Conservation (phyloP, 2,329 filamentous ascomycete genomes). For the Trichoderma pleuroti region DNA sequence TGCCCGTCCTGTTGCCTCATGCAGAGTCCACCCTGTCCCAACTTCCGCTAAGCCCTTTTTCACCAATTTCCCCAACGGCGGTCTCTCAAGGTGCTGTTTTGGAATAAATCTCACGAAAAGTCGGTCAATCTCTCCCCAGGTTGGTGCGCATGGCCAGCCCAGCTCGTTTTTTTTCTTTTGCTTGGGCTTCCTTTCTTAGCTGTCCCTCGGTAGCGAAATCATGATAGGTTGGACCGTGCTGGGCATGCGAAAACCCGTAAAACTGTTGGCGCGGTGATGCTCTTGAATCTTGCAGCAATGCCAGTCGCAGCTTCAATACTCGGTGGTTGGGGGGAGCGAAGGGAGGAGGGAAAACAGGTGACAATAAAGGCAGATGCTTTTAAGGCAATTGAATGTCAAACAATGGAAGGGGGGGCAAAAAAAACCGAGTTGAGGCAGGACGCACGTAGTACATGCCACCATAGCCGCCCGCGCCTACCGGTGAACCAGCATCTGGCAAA, state of each 20-base stretch:
- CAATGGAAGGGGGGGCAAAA: background rate
- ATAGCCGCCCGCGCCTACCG: conserved; percentile 16
- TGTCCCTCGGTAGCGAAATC: background rate
- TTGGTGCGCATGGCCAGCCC: conserved; percentile 10
- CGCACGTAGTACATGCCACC: conserved; percentile 6
- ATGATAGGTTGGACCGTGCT: background rate
- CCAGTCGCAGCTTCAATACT: background rate
- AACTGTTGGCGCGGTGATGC: background rate
- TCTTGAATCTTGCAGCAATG: background rate
- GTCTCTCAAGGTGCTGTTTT: background rate
- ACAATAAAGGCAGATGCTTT: background rate
- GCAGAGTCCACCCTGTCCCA: background rate
- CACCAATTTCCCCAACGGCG: background rate
- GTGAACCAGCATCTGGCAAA: conserved; percentile 6
- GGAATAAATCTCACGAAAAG: conserved; percentile 11
- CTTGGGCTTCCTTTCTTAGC: background rate
- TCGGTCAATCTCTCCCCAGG: conserved; percentile 14
- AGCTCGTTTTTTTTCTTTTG: background rate
- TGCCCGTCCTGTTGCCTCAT: conserved; percentile 4
- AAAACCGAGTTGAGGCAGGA: conserved; percentile 1
- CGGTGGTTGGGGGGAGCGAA: background rate
- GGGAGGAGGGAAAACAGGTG: background rate
- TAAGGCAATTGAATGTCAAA: background rate
- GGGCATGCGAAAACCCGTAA: background rate
- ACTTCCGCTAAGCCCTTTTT: background rate